Percentiles rank a stretch among this genome's conserved stretches.
Evolutionary conservation across 331 rosid species (phyloP).

Genomic region (Stylosanthes scabra): DNA sequence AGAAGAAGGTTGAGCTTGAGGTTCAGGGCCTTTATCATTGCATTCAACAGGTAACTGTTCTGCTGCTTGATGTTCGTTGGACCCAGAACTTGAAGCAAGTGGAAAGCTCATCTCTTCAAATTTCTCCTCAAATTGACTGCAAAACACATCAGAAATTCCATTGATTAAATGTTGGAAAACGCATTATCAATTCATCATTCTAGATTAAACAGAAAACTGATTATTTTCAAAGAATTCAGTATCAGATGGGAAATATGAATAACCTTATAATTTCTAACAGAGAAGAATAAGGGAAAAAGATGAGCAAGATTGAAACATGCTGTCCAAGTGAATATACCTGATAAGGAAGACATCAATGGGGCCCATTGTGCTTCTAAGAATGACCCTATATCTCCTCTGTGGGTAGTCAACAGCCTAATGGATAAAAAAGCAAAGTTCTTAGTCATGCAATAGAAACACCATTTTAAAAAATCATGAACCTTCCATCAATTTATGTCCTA

Average conservation of each 20-base stretch:
- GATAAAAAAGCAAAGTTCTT: conserved; percentile 44
- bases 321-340: conserved; percentile 64
- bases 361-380: conserved; percentile 98
- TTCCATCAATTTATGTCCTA: conserved; percentile 41
- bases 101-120: conserved; percentile 83
- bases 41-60: conserved; percentile 61
- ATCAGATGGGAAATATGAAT: conserved; percentile 24
- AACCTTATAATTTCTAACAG: conserved; percentile 32
- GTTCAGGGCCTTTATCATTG: conserved; percentile 57
- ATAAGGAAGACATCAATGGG: conserved; percentile 98
- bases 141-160: conserved; percentile 34
- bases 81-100: conserved; percentile 80
- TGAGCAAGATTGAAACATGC: background rate
- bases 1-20: conserved; percentile 64
- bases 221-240: background rate
- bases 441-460: conserved; percentile 44
- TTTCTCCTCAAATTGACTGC: conserved; percentile 96
- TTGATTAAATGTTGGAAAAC: conserved; percentile 9
- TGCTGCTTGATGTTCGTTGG: conserved; percentile 65
- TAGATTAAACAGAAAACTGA: conserved; percentile 25
- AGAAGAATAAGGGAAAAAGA: background rate
- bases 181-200: conserved; percentile 11
- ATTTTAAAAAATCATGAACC: conserved; percentile 30
- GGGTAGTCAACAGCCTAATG: conserved; percentile 87
- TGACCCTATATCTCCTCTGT: conserved; percentile 88